Evolutionary conservation across 2,329 filamentous ascomycete species (phyloP), one percentile per base, ranked within the genome.

Genomic region (Sarocladium kiliense): DNA sequence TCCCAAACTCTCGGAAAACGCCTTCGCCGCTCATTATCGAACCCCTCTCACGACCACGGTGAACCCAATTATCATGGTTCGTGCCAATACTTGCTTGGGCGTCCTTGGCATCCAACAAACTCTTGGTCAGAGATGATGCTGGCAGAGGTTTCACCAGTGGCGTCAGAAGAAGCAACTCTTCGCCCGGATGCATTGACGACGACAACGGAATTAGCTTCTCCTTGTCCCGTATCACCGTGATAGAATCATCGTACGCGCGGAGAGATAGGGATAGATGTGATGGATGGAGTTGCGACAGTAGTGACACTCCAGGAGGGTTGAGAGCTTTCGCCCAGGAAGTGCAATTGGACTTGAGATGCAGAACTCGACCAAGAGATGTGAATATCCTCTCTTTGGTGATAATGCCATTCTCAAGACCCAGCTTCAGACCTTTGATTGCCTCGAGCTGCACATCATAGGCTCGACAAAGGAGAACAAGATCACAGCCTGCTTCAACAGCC

Each of bases 401-500:
- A 68, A 95, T 95, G 10, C 88, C 89, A 65, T 94, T 96, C 60
- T 96, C 91, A 30, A 96, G 82, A 0, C 92, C 92, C 10, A 96
- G 78, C 65, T 94, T 95, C 49, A 97, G 77, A 0, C 92, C 93
- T 34, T 88, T 89, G 64, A 99, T 89, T 7, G 92, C 93, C 71
- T 97, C 93, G 60, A 94, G 84, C 68, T 97, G 92, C 19, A 93
- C 87, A 36, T 89, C 85, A 62, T 91, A 95, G 5, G 91, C 91
- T 44, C 91, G 86, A 64, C 92, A 97, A 1, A 97, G 81, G 5
- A 97, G 80, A 4, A 97, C 85, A 54, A 97, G 76, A 68, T 99
- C 94, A 66, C 94, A 97, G 14, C 94, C 94, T 30, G 94, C 93
- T 68, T 96, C 94, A 53, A 97, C 89, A 3, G 94, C 94, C 91